Conservation (phyloP, 306 rosid genomes). For the Pyrus bretschneideri region DNA sequence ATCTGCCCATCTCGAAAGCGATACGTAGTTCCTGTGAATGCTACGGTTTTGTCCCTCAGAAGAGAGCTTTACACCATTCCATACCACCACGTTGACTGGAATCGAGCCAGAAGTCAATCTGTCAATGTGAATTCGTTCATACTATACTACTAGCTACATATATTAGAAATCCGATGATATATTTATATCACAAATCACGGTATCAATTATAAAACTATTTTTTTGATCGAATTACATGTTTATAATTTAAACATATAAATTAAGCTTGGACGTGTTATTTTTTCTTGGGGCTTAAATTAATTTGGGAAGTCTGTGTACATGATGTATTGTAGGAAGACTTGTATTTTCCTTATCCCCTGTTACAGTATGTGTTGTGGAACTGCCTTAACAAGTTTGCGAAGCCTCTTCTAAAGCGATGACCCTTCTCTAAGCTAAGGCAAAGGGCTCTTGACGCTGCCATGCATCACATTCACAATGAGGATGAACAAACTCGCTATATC, state of each 20-base stretch:
- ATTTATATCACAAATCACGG: too few species aligned
- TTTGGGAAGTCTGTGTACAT: too few species aligned
- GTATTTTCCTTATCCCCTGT: constrained; percentile 30
- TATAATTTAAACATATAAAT: too few species aligned
- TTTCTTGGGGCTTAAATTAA: neutral
- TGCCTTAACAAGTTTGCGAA: constrained; percentile 45
- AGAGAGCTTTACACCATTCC: constrained; percentile 29
- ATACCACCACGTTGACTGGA: constrained; percentile 44
- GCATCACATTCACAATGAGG: constrained; percentile 65
- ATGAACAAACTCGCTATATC: constrained; percentile 45
- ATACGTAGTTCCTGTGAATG: constrained; percentile 45
- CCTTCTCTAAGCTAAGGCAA: constrained; percentile 48
- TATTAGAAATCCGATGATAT: too few species aligned
- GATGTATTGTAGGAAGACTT: constrained; percentile 47
- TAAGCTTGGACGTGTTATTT: neutral
- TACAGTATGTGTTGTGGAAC: constrained; percentile 54
- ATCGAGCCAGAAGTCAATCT: constrained; percentile 34
- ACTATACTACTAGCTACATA: neutral
- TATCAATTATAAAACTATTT: too few species aligned
- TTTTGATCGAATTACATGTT: too few species aligned
- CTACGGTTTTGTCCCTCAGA: constrained; percentile 33
- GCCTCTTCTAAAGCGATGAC: constrained; percentile 53
- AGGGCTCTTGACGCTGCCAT: constrained; percentile 49
- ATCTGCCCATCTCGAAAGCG: constrained; percentile 55
- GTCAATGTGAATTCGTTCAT: constrained; percentile 36